Evolutionary conservation across 2,329 filamentous ascomycete genomes (phyloP).

Genomic region (Fusarium sp.): DNA sequence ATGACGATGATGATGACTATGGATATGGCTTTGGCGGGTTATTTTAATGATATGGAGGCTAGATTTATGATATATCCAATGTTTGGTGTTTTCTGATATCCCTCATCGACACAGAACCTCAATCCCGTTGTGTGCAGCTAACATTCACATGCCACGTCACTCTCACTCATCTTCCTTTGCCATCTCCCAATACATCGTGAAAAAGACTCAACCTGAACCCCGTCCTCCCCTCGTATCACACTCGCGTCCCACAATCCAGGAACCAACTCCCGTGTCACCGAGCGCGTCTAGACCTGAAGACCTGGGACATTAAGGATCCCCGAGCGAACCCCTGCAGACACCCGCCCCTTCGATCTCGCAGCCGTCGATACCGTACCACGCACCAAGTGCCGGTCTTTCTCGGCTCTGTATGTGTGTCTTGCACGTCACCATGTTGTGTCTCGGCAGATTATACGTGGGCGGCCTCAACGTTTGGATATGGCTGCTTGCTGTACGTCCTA

Average conservation of each 20-base stretch:
- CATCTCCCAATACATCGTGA: neutral
- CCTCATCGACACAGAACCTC: neutral
- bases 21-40: slow-evolving; percentile 25
- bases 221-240: slow-evolving; percentile 22
- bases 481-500: slow-evolving; percentile 7
- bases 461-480: slow-evolving; percentile 2
- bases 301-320: slow-evolving; percentile 27
- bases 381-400: slow-evolving; percentile 17
- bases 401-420: neutral
- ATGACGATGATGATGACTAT: slow-evolving; percentile 36
- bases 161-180: neutral
- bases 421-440: slow-evolving; percentile 14
- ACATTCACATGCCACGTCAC: neutral
- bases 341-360: slow-evolving; percentile 26
- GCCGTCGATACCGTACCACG: slow-evolving; percentile 17
- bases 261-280: slow-evolving; percentile 18
- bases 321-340: slow-evolving; percentile 28
- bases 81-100: neutral
- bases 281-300: neutral
- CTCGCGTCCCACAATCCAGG: slow-evolving; percentile 35
- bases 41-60: slow-evolving; percentile 37
- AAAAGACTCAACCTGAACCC: slow-evolving; percentile 14
- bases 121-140: neutral
- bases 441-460: slow-evolving; percentile 29
- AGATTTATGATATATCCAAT: slow-evolving; percentile 41